Conservation (phyloP, 495 filamentous ascomycete species). For the Cryomyces antarcticus region DNA sequence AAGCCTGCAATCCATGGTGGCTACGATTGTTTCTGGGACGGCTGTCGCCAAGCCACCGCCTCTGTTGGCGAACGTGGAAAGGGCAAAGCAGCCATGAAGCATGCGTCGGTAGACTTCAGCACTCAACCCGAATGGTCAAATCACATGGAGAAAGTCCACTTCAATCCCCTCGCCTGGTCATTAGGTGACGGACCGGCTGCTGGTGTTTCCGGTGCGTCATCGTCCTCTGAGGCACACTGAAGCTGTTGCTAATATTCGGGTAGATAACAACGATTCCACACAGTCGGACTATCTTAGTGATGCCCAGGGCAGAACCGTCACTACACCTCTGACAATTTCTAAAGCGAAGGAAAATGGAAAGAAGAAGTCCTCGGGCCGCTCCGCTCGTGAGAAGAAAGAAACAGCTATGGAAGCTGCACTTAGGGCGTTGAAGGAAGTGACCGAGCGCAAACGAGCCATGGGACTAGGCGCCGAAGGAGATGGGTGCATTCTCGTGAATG, state of each 20-base stretch:
- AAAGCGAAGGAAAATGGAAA: not conserved
- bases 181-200: conserved; percentile 43
- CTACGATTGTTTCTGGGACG: conserved; percentile 26
- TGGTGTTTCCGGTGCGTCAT: conserved; percentile 17
- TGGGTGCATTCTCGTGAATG: conserved; percentile 24
- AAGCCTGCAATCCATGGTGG: conserved; percentile 7
- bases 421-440: conserved; percentile 11
- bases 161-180: conserved; percentile 38
- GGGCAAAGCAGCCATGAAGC: not conserved
- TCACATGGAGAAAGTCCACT: conserved; percentile 42
- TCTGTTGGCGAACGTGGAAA: conserved; percentile 9
- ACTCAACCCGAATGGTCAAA: conserved; percentile 27
- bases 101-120: conserved; percentile 7
- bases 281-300: not conserved
- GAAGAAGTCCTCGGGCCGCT: not conserved
- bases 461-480: conserved; percentile 28
- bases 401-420: conserved; percentile 16
- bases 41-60: conserved; percentile 16
- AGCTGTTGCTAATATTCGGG: not conserved
- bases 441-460: conserved; percentile 22
- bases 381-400: conserved; percentile 13
- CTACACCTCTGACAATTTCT: not conserved
- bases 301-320: not conserved
- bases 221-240: not conserved
- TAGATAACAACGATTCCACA: too few species aligned